phyloP scores from a whole-genome alignment of 371 early-diverging fungal species.

The Mortierella sp. region DNA sequence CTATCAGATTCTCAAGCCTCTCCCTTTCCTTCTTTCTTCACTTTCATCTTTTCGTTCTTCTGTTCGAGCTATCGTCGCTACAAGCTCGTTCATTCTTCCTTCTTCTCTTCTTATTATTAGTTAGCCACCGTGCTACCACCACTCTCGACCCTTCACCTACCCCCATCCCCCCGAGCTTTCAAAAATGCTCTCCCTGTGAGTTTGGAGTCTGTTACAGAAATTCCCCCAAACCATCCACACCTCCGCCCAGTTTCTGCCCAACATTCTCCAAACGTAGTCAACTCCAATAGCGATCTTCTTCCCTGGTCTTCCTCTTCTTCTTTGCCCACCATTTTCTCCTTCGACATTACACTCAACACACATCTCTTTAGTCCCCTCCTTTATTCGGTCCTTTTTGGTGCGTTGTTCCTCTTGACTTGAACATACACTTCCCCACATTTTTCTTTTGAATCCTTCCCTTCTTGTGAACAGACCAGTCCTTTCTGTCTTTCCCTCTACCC shows the following conservation, averaged over 20 bases:
- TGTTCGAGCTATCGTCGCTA: neutral
- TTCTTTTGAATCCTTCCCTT: neutral
- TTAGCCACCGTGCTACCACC: conserved; percentile 39
- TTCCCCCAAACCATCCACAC: conserved; percentile 17
- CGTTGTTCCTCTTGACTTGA: conserved; percentile 8
- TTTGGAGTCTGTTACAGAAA: conserved; percentile 57
- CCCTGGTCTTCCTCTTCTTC: neutral
- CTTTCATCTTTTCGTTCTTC: neutral
- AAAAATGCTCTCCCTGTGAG: conserved; percentile 55
- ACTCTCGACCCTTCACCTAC: conserved; percentile 17
- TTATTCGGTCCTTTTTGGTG: conserved; percentile 23
- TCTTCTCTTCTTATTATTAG: neutral
- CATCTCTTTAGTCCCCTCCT: conserved; percentile 14
- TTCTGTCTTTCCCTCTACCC: neutral
- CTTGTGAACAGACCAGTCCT: neutral
- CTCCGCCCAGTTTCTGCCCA: conserved; percentile 49
- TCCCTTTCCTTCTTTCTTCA: neutral
- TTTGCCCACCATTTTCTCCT: conserved; percentile 1
- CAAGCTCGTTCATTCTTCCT: neutral
- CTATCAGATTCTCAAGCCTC: neutral
- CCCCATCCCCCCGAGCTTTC: conserved; percentile 46
- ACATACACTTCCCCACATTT: too few species aligned
- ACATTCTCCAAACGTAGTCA: conserved; percentile 60
- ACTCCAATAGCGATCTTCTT: neutral
- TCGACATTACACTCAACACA: neutral